Percentiles rank a stretch among this genome's conserved stretches.
These are phyloP conservation scores for Cyberlindnera bimundalis DNA, from an alignment of 805 yeast genomes.

Conservation along the genomic window DNA sequence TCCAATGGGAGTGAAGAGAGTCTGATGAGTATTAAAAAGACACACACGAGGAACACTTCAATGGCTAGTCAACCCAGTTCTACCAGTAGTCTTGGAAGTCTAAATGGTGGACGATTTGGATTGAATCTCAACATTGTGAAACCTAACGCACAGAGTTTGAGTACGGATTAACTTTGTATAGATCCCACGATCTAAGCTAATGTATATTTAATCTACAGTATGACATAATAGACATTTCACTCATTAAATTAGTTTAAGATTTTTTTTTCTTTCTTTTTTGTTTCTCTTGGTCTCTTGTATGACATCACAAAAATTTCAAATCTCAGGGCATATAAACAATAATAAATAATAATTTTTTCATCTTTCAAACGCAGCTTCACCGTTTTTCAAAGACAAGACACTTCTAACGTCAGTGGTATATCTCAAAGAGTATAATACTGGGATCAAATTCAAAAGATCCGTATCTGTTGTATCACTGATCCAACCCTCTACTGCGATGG, in stretches of 20 bases:
- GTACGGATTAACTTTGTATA: conserved; percentile 21
- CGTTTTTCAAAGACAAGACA: conserved; percentile 68
- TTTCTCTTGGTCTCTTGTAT: no score
- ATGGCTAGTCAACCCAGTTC: conserved; percentile 7
- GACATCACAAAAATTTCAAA: no score
- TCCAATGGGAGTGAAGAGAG: conserved; percentile 7
- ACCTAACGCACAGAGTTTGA: conserved; percentile 36
- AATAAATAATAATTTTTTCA: conserved; percentile 2
- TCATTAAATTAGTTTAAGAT: not conserved
- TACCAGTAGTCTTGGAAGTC: not conserved
- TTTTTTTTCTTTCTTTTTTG: no score
- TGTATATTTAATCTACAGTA: not conserved
- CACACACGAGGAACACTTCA: conserved; percentile 8
- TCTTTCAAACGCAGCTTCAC: conserved; percentile 57
- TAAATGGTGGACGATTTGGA: conserved; percentile 32
- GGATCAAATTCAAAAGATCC: conserved; percentile 76
- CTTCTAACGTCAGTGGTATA: conserved; percentile 82
- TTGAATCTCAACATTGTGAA: conserved; percentile 58
- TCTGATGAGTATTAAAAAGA: conserved; percentile 9
- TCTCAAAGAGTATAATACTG: conserved; percentile 72
- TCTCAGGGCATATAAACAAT: not conserved
- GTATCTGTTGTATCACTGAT: conserved; percentile 91
- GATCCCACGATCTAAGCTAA: no score
- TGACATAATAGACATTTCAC: not conserved
- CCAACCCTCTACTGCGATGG: conserved; percentile 96